Evolutionary conservation across 1,139 yeast genomes (phyloP), one percentile per base, ranked within the genome.

Genomic region (Blastobotrys aristatus): DNA sequence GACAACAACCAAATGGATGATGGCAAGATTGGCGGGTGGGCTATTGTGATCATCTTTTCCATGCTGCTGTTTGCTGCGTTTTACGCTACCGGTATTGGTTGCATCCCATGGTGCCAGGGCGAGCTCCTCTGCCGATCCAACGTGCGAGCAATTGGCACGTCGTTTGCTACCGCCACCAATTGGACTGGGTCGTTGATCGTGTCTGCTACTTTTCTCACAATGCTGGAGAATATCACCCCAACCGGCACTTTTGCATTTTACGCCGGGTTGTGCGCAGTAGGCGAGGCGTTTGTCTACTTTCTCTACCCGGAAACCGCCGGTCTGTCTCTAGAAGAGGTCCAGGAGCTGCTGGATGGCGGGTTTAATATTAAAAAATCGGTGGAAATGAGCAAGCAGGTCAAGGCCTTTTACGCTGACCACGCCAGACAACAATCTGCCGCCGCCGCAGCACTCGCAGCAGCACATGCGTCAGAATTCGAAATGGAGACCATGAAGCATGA

Each of bases 71-170:
- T 76, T 63, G 96, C 89, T 42, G 96, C 95, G 4, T 81, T 84
- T 49, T 90, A 90, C 64, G 96, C 97, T 38, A 73, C 87, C 54
- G 97, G 97, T 57, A 87, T 90, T 58, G 97, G 97, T 68, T 89
- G 90, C 65, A 90, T 88, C 51, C 97, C 97, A 44, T 90, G 97
- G 97, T 96, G 92, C 61, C 97, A 94, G 62, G 84, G 92, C 46
- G 97, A 90, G 68, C 72, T 90, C 62, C 89, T 90, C 71, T n/a
- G n/a, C n/a, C 92, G 96, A 24, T 95, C 89, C 72, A 79, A 82
- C 55, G 97, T 90, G 37, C 80, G 98, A 65, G 94, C 96, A 49
- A 76, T 88, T 40, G 98, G 98, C 52, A 40, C 89, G 3, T 85
- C 95, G 57, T 84, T 80, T 60, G 90, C 96, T 2, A 87, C 97